These are phyloP conservation scores for Albophoma yamanashiensis DNA, from an alignment of 2,329 filamentous ascomycete genomes.

Conservation along the genomic window DNA sequence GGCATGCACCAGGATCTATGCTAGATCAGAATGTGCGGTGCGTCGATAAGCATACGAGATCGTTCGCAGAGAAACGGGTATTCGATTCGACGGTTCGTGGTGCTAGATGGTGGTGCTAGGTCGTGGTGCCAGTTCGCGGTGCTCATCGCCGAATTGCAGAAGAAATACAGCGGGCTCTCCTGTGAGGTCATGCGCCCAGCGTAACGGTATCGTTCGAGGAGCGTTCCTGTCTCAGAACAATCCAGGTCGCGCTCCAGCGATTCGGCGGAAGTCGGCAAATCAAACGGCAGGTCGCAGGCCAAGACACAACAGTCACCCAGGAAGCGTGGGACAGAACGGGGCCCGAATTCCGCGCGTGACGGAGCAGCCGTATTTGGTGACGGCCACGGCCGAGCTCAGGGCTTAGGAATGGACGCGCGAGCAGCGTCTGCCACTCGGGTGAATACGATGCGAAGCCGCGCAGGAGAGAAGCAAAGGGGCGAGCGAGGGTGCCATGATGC, in stretches of 20 bases:
- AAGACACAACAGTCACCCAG: background rate
- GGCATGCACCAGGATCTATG: background rate
- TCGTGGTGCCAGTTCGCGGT: background rate
- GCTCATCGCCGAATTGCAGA: background rate
- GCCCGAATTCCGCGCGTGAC: background rate
- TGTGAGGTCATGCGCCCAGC: background rate
- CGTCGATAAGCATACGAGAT: background rate
- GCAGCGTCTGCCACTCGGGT: background rate
- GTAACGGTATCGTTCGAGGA: background rate
- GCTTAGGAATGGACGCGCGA: background rate
- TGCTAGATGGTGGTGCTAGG: too few species aligned
- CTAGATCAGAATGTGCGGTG: background rate
- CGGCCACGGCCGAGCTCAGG: background rate
- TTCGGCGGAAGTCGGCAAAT: background rate
- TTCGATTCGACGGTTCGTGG: background rate
- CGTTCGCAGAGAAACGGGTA: background rate
- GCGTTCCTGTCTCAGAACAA: background rate
- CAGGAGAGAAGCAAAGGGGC: background rate
- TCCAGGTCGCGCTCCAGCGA: background rate
- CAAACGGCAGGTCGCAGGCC: background rate
- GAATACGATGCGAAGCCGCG: background rate
- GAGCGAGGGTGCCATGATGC: background rate
- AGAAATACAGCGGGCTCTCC: background rate
- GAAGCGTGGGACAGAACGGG: background rate
- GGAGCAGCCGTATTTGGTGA: background rate